Evolutionary conservation across 78 protist species (phyloP).

Genomic region (Protostelium mycophagum): DNA sequence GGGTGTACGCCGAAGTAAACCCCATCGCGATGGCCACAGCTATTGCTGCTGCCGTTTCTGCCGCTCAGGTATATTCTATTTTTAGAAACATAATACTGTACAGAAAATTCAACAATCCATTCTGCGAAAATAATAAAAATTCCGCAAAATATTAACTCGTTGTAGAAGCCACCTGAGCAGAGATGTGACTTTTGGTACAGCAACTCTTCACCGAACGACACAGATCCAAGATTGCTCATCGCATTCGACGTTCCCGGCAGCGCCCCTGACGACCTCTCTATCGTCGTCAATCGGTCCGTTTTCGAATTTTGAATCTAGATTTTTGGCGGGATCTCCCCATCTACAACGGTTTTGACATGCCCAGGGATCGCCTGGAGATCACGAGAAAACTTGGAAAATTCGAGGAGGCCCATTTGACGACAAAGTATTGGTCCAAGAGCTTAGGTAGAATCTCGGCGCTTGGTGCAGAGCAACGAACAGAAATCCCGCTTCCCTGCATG

Average conservation of each 20-base stretch:
- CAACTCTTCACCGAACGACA: background rate
- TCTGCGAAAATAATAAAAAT: no score
- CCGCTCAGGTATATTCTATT: no score
- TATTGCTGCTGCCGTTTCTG: background rate
- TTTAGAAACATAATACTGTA: no score
- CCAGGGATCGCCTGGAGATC: background rate
- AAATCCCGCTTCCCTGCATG: background rate
- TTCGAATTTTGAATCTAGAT: background rate
- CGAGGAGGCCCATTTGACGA: background rate
- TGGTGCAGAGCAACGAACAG: background rate
- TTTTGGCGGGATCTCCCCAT: no score
- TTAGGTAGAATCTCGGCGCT: background rate
- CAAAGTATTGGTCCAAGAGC: background rate
- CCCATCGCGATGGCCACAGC: background rate
- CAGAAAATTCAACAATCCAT: no score
- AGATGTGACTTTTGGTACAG: background rate
- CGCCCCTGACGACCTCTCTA: background rate
- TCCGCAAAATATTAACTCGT: no score
- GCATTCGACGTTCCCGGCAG: background rate
- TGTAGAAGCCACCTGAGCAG: background rate
- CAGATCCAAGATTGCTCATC: background rate
- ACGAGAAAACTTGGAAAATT: background rate
- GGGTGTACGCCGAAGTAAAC: background rate
- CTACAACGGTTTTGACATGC: background rate
- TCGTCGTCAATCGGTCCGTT: background rate